Evolutionary conservation across 495 filamentous ascomycete genomes (phyloP), one percentile per base, ranked within the genome.

Genomic region (Thozetella sp.): DNA sequence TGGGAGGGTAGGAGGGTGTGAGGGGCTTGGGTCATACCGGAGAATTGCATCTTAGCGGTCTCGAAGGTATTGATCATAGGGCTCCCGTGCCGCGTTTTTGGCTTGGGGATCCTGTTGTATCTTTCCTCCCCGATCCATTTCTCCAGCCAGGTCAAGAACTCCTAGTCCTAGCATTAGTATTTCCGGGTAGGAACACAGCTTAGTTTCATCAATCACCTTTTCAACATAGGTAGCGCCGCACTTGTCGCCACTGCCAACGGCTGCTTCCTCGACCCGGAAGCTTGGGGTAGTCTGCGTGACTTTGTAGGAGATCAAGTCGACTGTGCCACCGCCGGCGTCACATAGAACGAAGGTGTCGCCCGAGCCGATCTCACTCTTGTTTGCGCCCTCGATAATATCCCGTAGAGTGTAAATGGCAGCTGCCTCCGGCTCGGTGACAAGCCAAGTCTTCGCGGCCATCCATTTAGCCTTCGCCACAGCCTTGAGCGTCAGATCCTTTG

Each of bases 241-340:
- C 56, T 59, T 63, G 52, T 53, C 52, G 26, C 61, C 61, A 25
- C 43, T 59, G 23, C 61, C 61, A 13, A 59, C 23, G 25, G 61
- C 61, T 1, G 56, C 61, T 23, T 63, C 61, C 30, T 63, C 56
- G 15, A 63, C 27, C 17, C 46, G 22, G 27, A 63, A 56, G n/a
- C n/a, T 20, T 19, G 57, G 57, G 1, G 24, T 20, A 10, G 46
- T 43, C 22, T 22, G 10, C 1, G 57, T 53, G 57, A 59, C 26
- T 13, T 46, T 24, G 57, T 59, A 59, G 2, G 57, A 59, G 3
- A 85, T 80, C 6, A 82, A 56, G 54, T 84, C 82, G 0, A 84
- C 80, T 0, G 81, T 84, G 0, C 80, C 83, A 1, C 80, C 82
- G 25, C 80, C 79, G 1, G 78, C 80, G 65, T 84, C 83, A 58